Percentiles rank a stretch among this genome's conserved stretches.
Conservation (phyloP, 495 filamentous ascomycete genomes). For the Tricharina praecox region DNA sequence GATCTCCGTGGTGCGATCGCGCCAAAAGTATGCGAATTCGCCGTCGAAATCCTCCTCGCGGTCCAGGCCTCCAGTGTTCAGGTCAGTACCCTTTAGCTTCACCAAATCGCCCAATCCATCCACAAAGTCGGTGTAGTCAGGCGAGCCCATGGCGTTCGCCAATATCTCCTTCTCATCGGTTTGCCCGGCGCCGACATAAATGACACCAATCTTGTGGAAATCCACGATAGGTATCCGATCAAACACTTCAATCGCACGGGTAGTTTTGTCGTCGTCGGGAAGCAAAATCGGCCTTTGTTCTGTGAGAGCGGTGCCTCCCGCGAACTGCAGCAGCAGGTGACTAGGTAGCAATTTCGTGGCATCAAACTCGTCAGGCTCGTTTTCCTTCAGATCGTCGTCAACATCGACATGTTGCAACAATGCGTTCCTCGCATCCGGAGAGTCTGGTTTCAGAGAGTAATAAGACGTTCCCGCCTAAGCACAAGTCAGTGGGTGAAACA, state of each 20-base stretch:
- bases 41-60: slow-evolving; percentile 58
- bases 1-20: slow-evolving; percentile 83
- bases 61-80: slow-evolving; percentile 92
- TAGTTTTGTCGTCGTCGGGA: slow-evolving; percentile 64
- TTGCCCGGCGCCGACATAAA: slow-evolving; percentile 78
- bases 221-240: slow-evolving; percentile 84
- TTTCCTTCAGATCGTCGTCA: background rate
- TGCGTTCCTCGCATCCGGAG: slow-evolving; percentile 12
- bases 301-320: slow-evolving; percentile 47
- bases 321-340: slow-evolving; percentile 66
- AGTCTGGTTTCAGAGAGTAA: slow-evolving; percentile 24
- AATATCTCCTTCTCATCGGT: slow-evolving; percentile 66
- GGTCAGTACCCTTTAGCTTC: slow-evolving; percentile 57
- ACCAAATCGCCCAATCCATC: slow-evolving; percentile 64
- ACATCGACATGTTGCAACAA: slow-evolving; percentile 6
- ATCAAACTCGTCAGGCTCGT: background rate
- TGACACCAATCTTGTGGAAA: slow-evolving; percentile 84
- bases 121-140: slow-evolving; percentile 73
- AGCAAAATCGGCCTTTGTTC: slow-evolving; percentile 57
- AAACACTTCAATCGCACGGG: slow-evolving; percentile 59
- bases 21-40: slow-evolving; percentile 75
- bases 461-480: slow-evolving; percentile 24
- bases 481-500: background rate
- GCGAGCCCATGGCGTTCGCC: slow-evolving; percentile 61
- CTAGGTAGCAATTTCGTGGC: slow-evolving; percentile 45